Base-by-base conservation (phyloP, 805 yeast species). In the Gaillardinia entomophila region DNA sequence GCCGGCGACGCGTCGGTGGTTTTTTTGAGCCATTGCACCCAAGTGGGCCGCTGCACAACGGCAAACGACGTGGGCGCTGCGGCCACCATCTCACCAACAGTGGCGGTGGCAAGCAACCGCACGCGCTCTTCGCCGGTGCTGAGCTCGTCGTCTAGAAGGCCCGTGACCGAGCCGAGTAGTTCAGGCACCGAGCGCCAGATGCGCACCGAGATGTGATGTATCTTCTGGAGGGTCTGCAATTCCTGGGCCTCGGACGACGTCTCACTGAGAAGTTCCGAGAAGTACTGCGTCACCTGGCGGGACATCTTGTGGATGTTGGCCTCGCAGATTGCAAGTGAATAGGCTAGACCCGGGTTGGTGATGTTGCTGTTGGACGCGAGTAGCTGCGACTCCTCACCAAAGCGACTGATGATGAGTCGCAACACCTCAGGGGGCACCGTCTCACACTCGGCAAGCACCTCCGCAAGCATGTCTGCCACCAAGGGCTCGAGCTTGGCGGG, bases 131-230 rank as follows among this genome's bases (percentile, higher is more conserved):
- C 73, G 26, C 81, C 84, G 0, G 95, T 86, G 36, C 76, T 77
- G 26, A 88, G 59, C 43, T 88, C 95, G 46, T 84, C 87, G 42
- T 84, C 85, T 3, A 88, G 62, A 32, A 85, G 71, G 0, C 95
- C 92, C 68, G 84, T 75, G 0, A 83, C 82, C 1, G 92, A 75
- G 3, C 74, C 68, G 8, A 85, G 62, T 14, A 84, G 59, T 29
- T 82, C 92, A 0, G 96, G 96, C 0, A 78, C 79, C 32, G 74
- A 68, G 43, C 67, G 74, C 96, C 96, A 89, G 2, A 88, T 60
- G 38, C 79, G 80, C 2, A 79, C 58, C 0, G 80, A 60, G 22
- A 86, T 57, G 10, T 55, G 66, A 48, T 87, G 95, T 3, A 84
- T 63, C 46, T 79, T 80, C 8, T 62, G 64, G 33, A 84, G 55